Evolutionary conservation across 1,284 basidiomycete genomes (phyloP), one percentile per base, ranked within the genome.

Genomic region (Cryptococcus maquisensis): DNA sequence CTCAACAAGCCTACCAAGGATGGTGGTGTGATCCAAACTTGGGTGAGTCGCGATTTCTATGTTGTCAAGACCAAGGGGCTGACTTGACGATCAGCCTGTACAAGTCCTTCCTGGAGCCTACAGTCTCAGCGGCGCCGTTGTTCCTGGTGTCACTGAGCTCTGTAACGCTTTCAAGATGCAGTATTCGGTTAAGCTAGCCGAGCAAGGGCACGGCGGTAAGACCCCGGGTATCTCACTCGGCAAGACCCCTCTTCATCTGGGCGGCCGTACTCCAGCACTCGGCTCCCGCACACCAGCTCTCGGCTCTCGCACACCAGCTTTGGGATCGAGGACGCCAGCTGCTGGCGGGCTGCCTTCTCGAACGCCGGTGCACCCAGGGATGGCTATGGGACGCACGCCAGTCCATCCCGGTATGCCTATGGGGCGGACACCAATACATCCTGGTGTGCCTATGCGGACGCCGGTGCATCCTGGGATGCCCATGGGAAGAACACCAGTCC

Each of bases 101-200:
- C 85, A 88, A 52, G 88, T 96, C 47, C 82, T 88, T 6, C 92
- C 93, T 4, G 89, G 92, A 69, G 90, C 90, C 2, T 96, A 90
- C 73, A 87, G 87, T 69, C 81, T 96, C 15, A 88, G 89, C 66
- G 89, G 90, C 61, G 89, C 90, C 13, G 83, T 89, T 47, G 88
- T 91, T 26, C 86, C 88, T 9, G 91, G 89, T 54, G 90, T 97
- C 23, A 85, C 88, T 0, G 90, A 94, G 75, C 79, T 97, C 3
- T 95, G 92, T 64, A 91, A 96, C 71, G 92, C 92, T 16, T 97
- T 97, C 84, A 96, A 96, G 84, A 84, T 90, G 68, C 81, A 88
- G 83, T 88, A 75, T 54, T 68, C 65, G 6, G 57, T 58, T 8
- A 47, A 62, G 16, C 60, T 77, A 7, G 57, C 63, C 12, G 71